These are phyloP conservation scores for Saprolegnia diclina DNA, from an alignment of 352 stramenopile species.

Conservation along the genomic window DNA sequence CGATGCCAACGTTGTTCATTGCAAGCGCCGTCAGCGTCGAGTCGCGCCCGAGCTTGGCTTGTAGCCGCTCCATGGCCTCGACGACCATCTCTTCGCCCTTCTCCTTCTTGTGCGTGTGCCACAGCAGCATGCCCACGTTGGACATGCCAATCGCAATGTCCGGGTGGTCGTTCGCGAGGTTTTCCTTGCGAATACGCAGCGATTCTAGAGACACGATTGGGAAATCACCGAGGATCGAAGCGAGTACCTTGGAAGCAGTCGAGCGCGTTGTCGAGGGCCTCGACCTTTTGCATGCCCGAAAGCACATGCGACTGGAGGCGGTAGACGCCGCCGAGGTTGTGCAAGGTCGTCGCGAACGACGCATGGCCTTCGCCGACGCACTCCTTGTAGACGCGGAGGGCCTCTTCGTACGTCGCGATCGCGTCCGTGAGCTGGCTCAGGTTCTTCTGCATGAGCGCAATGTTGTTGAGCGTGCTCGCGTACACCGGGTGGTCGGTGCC, in stretches of 20 bases:
- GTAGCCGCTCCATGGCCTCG: constrained; percentile 53
- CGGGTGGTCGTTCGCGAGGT: constrained; percentile 65
- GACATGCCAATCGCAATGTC: constrained; percentile 78
- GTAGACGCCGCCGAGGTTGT: constrained; percentile 77
- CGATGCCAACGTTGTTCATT: constrained; percentile 80
- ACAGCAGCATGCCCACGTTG: constrained; percentile 76
- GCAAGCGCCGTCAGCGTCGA: constrained; percentile 66
- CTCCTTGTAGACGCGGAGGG: constrained; percentile 73
- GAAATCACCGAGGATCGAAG: neutral
- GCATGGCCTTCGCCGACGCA: constrained; percentile 73
- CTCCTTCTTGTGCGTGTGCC: constrained; percentile 66
- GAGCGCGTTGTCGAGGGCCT: constrained; percentile 51
- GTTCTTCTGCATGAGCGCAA: constrained; percentile 86
- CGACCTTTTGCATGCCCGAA: constrained; percentile 65
- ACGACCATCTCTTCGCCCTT: constrained; percentile 38
- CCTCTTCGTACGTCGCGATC: constrained; percentile 75
- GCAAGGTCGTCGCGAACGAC: constrained; percentile 77
- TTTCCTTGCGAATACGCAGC: constrained; percentile 60
- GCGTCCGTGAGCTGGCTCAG: constrained; percentile 65
- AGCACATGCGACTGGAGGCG: constrained; percentile 48
- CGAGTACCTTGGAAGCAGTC: constrained; percentile 55
- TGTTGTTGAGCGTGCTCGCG: constrained; percentile 80
- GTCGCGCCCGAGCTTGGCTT: constrained; percentile 48
- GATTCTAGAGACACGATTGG: constrained; percentile 37
- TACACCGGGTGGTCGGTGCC: constrained; percentile 74